Evolutionary conservation across 495 filamentous ascomycete genomes (phyloP).

Genomic region (Podospora conica): DNA sequence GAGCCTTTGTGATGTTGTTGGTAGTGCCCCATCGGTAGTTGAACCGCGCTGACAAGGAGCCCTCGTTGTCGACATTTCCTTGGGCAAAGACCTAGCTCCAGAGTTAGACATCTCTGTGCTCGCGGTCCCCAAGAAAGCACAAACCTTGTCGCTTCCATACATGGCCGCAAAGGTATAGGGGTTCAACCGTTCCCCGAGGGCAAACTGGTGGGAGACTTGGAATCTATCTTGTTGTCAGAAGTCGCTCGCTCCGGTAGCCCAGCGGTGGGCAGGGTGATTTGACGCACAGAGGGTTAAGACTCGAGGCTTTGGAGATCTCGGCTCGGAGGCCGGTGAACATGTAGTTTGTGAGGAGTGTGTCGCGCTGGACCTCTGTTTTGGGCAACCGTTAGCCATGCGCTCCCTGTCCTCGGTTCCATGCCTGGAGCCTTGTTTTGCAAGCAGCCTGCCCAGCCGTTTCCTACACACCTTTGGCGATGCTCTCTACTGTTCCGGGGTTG

Average conservation of each 20-base stretch:
- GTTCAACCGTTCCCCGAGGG: slow-evolving; percentile 82
- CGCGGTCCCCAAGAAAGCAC: slow-evolving; percentile 18
- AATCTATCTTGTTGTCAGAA: slow-evolving; percentile 43
- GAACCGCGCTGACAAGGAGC: slow-evolving; percentile 70
- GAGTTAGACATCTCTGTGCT: slow-evolving; percentile 1
- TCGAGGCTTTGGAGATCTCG: slow-evolving; percentile 92
- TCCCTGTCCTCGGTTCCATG: neutral
- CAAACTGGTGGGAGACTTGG: slow-evolving; percentile 93
- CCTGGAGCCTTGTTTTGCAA: neutral
- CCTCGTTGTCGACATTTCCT: slow-evolving; percentile 88
- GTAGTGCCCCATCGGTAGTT: slow-evolving; percentile 80
- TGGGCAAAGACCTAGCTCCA: slow-evolving; percentile 81
- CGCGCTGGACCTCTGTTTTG: slow-evolving; percentile 73
- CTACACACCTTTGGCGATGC: slow-evolving; percentile 57
- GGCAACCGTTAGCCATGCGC: slow-evolving; percentile 10
- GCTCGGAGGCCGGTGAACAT: slow-evolving; percentile 93
- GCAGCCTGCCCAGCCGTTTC: neutral
- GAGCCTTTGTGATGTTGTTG: slow-evolving; percentile 69
- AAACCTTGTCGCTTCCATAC: slow-evolving; percentile 85
- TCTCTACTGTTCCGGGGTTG: slow-evolving; percentile 89
- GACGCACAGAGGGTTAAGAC: slow-evolving; percentile 65
- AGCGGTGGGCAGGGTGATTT: neutral
- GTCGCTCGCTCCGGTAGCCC: neutral
- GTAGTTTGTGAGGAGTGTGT: slow-evolving; percentile 89
- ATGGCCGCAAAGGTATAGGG: slow-evolving; percentile 93